phyloP scores from a whole-genome alignment of 345 rosid species.

The Euphorbia lathyris region DNA sequence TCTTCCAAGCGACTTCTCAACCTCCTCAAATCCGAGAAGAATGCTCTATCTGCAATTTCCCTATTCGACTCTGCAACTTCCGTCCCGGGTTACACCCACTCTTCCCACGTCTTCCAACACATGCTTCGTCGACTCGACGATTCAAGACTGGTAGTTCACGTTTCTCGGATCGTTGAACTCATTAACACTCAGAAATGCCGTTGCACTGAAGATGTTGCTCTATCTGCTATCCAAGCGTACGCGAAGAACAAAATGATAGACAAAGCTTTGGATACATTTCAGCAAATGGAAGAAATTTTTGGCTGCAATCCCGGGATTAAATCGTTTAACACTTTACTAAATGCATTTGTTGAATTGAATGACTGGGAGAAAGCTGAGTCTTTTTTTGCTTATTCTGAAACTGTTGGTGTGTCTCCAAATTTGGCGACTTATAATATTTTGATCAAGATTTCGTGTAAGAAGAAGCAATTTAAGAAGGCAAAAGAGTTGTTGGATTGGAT shows the following conservation, averaged over 20 bases:
- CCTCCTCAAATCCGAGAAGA: slow-evolving; percentile 63
- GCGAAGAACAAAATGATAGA: slow-evolving; percentile 59
- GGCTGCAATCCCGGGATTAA: slow-evolving; percentile 72
- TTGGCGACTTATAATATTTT: slow-evolving; percentile 69
- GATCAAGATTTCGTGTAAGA: slow-evolving; percentile 73
- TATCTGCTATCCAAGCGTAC: slow-evolving; percentile 61
- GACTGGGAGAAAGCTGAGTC: slow-evolving; percentile 58
- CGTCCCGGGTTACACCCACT: slow-evolving; percentile 53
- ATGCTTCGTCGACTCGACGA: slow-evolving; percentile 71
- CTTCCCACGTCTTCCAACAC: slow-evolving; percentile 62
- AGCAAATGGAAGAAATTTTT: slow-evolving; percentile 58
- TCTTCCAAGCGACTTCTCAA: slow-evolving; percentile 56
- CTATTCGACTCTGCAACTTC: slow-evolving; percentile 61
- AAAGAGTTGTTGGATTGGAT: slow-evolving; percentile 52
- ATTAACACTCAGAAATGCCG: slow-evolving; percentile 49
- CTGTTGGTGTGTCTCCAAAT: slow-evolving; percentile 53
- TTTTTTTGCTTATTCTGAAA: slow-evolving; percentile 46
- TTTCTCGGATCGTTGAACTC: slow-evolving; percentile 53
- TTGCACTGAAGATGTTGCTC: slow-evolving; percentile 76
- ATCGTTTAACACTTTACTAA: slow-evolving; percentile 60
- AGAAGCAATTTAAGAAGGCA: slow-evolving; percentile 52
- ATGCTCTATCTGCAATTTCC: slow-evolving; percentile 44
- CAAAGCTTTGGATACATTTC: slow-evolving; percentile 56
- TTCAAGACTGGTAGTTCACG: slow-evolving; percentile 40
- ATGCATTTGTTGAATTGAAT: slow-evolving; percentile 53